Percentiles rank a stretch among this genome's conserved stretches.
Evolutionary conservation across 169 alveolate genomes (phyloP).

Genomic region (Besnoitia besnoiti): DNA sequence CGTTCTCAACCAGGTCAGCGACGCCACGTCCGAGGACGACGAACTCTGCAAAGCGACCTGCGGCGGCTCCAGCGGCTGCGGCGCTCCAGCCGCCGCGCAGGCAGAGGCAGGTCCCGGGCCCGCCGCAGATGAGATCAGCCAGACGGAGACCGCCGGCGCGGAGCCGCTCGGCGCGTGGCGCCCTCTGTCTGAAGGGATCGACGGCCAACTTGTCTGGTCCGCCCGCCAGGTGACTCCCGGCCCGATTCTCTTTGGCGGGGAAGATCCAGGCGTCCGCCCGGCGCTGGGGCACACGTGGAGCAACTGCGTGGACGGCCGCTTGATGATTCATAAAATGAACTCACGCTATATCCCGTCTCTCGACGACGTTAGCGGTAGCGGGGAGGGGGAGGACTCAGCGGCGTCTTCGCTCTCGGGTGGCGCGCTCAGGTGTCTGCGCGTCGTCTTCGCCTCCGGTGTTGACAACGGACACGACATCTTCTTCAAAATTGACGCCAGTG

Average conservation of each 20-base stretch:
- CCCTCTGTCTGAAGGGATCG: background rate
- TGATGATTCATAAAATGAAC: background rate
- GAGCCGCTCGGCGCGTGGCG: background rate
- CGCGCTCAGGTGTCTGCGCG: background rate
- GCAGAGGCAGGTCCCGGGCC: background rate
- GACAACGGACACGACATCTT: background rate
- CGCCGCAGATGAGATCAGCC: background rate
- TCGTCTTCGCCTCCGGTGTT: background rate
- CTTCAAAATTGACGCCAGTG: background rate
- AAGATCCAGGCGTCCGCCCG: background rate
- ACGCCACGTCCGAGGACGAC: background rate
- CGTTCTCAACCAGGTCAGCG: conserved; percentile 43
- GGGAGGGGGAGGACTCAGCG: background rate
- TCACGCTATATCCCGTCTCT: too few relatives aligned
- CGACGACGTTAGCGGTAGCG: background rate
- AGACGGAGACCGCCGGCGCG: background rate
- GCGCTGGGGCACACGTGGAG: conserved; percentile 35
- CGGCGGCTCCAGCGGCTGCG: background rate
- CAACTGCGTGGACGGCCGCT: conserved; percentile 6
- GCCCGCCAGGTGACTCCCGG: background rate
- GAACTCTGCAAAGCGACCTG: too few relatives aligned
- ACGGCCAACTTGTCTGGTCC: background rate
- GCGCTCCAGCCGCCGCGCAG: background rate
- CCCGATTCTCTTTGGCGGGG: background rate
- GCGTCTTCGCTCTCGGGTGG: background rate